Base-by-base conservation (phyloP, 1,139 yeast genomes). In the Kodamaea sp. region DNA sequence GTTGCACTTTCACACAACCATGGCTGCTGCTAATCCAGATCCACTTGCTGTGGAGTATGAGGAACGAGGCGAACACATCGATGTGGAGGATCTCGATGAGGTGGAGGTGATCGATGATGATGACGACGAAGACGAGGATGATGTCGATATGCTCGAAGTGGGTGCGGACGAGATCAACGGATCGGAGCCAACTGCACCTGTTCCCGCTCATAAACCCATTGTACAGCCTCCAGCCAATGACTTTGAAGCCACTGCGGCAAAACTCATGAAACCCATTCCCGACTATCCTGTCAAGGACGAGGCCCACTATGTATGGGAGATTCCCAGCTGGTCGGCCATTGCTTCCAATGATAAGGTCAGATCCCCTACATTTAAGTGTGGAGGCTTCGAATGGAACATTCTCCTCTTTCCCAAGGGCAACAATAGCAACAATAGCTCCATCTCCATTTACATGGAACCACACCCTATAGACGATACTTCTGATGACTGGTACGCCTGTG, bases 371-470 rank as follows among this genome's bases (percentile, higher is more conserved):
- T 83, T 83, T 49, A 68, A 61, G 35, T 74, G 83, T 43, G 96
- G 94, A 2, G 83, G 77, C 7, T 81, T 62, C 52, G 76, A 76
- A 32, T 89, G 95, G 88, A 79, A 83, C 47, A 59, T 88, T 6
- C 64, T 90, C 32, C 59, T 90, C 27, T 87, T 88, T 53, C 96
- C 96, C 0, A 75, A 73, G 35, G 95, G 92, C 4, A 80, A 80
- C 47, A 32, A 21, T 20, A 69, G 71, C 36, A 64, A 67, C 40
- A 60, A 60, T 37, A 66, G 70, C 25, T 61, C 60, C 34, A 50
- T 83, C 10, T 83, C 90, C 2, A 59, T 82, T 13, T 83, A 83
- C 54, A 59, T 83, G 50, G 89, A 82, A 46, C 80, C 80, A 2
- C 78, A 70, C 38, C 80, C 81, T 3, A 50, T 59, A 12, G 47